These are phyloP conservation scores for Boletus subparvulus DNA, from an alignment of 768 basidiomycete species.

Conservation along the genomic window DNA sequence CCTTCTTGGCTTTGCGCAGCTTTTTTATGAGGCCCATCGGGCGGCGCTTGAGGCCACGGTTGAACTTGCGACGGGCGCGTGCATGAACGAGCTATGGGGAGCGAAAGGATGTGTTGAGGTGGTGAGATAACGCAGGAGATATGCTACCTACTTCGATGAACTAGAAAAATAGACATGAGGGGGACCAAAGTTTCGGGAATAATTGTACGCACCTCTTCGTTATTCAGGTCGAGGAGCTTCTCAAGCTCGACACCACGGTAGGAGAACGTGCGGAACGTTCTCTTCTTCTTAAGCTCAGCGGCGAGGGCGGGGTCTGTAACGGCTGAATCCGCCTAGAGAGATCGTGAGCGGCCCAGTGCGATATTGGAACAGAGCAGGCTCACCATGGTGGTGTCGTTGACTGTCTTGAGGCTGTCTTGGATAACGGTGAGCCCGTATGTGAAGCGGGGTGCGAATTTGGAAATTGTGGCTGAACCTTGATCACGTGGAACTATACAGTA, in stretches of 20 bases:
- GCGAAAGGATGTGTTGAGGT: not conserved
- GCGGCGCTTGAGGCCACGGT: slow-evolving; percentile 96
- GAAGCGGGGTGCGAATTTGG: slow-evolving; percentile 32
- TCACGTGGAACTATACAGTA: slow-evolving; percentile 67
- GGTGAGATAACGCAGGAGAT: slow-evolving; percentile 4
- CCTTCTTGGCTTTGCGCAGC: slow-evolving; percentile 99
- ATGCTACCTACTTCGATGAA: slow-evolving; percentile 70
- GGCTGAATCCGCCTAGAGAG: slow-evolving; percentile 66
- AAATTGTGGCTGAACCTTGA: slow-evolving; percentile 41
- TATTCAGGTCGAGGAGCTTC: slow-evolving; percentile 93
- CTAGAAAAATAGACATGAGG: slow-evolving; percentile 35
- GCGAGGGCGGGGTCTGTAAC: slow-evolving; percentile 92
- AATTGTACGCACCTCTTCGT: slow-evolving; percentile 75
- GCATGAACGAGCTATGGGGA: slow-evolving; percentile 85
- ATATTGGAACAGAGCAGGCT: not conserved
- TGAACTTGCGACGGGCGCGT: slow-evolving; percentile 97
- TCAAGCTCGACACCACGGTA: slow-evolving; percentile 99
- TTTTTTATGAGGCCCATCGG: slow-evolving; percentile 99
- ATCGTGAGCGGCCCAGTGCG: not conserved
- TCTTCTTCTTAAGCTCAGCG: slow-evolving; percentile 97
- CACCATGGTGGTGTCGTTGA: slow-evolving; percentile 36
- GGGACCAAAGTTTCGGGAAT: not conserved
- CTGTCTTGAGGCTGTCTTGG: slow-evolving; percentile 28
- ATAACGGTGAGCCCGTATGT: slow-evolving; percentile 15
- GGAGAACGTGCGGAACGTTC: slow-evolving; percentile 98